A percentile compares a stretch with the other conserved stretches of the same genome.
Conservation (phyloP, 805 yeast genomes). For the Yamadazyma sp. region DNA sequence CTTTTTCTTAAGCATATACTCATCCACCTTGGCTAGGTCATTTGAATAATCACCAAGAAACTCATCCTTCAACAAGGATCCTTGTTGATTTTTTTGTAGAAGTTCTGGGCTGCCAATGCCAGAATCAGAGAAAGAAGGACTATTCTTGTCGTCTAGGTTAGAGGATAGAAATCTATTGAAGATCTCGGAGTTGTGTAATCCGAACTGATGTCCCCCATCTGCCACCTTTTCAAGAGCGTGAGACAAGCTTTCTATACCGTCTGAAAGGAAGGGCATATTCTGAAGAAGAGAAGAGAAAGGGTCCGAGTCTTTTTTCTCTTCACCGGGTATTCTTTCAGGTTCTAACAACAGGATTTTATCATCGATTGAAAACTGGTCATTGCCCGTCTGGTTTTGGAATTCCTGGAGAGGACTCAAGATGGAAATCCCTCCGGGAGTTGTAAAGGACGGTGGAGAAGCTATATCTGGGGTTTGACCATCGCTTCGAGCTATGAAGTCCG, state of each 20-base stretch:
- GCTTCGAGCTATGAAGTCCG: constrained; percentile 8
- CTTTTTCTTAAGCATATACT: constrained; percentile 13
- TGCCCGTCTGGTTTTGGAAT: neutral
- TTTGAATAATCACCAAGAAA: constrained; percentile 29
- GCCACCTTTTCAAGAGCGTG: constrained; percentile 26
- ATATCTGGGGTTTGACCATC: constrained; percentile 3
- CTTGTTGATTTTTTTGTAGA: neutral
- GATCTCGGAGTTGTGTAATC: constrained; percentile 27
- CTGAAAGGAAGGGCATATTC: constrained; percentile 20
- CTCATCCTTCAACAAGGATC: constrained; percentile 15
- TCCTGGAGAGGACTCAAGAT: constrained; percentile 9
- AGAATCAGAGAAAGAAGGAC: neutral
- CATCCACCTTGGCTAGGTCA: constrained; percentile 36
- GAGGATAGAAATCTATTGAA: constrained; percentile 24
- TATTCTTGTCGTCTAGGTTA: constrained; percentile 4
- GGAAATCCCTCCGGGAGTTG: constrained; percentile 17
- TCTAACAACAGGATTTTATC: neutral
- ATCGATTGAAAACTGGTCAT: neutral
- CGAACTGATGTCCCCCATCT: constrained; percentile 26
- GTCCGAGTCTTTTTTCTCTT: neutral
- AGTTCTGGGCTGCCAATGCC: neutral
- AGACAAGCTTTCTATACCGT: constrained; percentile 27
- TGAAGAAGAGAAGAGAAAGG: neutral
- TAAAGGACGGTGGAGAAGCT: constrained; percentile 13
- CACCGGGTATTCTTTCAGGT: neutral